phyloP scores from a whole-genome alignment of 768 basidiomycete genomes.

The Macrolepiota albuminosa region DNA sequence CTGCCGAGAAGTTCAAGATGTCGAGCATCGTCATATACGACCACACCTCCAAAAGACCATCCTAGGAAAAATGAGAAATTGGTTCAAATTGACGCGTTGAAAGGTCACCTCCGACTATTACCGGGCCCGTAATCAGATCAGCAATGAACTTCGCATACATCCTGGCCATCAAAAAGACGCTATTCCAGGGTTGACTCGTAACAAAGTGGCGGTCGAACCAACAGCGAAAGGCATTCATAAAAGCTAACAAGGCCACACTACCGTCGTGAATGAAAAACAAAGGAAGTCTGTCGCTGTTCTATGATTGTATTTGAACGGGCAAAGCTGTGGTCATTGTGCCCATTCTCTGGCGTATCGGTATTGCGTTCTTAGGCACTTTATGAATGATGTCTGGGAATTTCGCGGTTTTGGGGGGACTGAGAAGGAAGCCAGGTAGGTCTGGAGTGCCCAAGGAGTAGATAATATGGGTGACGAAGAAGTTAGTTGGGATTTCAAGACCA shows the following conservation, averaged over 20 bases:
- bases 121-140: conserved; percentile 27
- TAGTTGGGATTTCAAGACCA: conserved; percentile 35
- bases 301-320: conserved; percentile 34
- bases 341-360: not conserved
- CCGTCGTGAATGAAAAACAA: conserved; percentile 73
- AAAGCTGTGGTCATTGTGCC: conserved; percentile 14
- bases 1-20: conserved; percentile 40
- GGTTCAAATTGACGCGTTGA: not conserved
- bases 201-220: conserved; percentile 43
- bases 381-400: not conserved
- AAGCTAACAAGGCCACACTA: conserved; percentile 55
- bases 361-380: not conserved
- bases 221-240: conserved; percentile 38
- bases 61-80: conserved; percentile 32
- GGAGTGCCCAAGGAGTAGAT: conserved; percentile 33
- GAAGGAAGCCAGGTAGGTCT: conserved; percentile 22
- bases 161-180: conserved; percentile 46
- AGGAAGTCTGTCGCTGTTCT: conserved; percentile 25
- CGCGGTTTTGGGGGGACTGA: not conserved
- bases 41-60: conserved; percentile 78
- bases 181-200: conserved; percentile 40
- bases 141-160: conserved; percentile 42
- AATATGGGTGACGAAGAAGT: conserved; percentile 35
- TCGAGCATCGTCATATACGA: conserved; percentile 59
- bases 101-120: conserved; percentile 57